Conservation (phyloP, 2,329 filamentous ascomycete species). For the Pseudocercospora crystallina region DNA sequence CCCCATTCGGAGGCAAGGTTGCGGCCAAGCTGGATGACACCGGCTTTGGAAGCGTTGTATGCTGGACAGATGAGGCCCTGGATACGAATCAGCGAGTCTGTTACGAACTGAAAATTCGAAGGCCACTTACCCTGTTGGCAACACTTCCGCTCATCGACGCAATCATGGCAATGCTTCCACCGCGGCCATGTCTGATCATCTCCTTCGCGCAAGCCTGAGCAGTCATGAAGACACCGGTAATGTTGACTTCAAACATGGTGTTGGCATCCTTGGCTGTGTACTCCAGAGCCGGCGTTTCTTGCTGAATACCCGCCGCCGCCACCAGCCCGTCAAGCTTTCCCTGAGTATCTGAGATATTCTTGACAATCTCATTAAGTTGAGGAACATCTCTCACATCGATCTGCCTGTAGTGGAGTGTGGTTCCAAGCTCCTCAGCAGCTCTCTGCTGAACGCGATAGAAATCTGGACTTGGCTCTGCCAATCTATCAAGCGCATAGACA, state of each 20-base stretch:
- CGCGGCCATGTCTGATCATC: conserved; percentile 61
- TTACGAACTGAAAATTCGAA: neutral
- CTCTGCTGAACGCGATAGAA: conserved; percentile 66
- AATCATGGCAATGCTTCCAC: conserved; percentile 63
- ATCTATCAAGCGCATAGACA: conserved; percentile 66
- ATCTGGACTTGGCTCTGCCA: conserved; percentile 58
- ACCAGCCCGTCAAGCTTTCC: conserved; percentile 78
- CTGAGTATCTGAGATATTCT: conserved; percentile 66
- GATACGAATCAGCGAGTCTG: conserved; percentile 21
- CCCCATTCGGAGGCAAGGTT: conserved; percentile 76
- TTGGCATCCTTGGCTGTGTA: conserved; percentile 65
- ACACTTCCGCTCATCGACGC: conserved; percentile 63
- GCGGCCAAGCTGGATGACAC: conserved; percentile 68
- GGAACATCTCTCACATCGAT: conserved; percentile 76
- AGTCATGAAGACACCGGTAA: conserved; percentile 64
- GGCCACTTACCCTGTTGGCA: conserved; percentile 58
- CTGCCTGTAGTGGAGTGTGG: conserved; percentile 70
- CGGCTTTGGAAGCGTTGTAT: conserved; percentile 76
- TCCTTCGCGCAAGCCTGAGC: conserved; percentile 63
- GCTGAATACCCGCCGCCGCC: conserved; percentile 73
- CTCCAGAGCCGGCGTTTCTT: conserved; percentile 79
- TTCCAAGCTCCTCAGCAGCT: conserved; percentile 63
- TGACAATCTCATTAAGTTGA: conserved; percentile 65
- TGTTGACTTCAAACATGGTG: conserved; percentile 58
- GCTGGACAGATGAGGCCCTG: conserved; percentile 65